These are phyloP conservation scores for Symbiotaphrina buchneri DNA, from an alignment of 495 filamentous ascomycete genomes.

Conservation along the genomic window DNA sequence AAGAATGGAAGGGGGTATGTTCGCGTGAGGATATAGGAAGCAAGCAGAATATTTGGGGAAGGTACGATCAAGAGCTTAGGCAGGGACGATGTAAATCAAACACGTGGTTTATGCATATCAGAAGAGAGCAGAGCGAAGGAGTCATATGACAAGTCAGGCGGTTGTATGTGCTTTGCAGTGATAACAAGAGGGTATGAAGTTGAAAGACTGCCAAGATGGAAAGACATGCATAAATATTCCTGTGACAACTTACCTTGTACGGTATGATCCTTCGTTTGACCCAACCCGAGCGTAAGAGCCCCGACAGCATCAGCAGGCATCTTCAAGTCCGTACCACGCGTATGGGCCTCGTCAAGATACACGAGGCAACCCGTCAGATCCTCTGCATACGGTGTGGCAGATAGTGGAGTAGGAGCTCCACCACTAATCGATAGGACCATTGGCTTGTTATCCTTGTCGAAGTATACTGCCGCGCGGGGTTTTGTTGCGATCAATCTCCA, in stretches of 20 bases:
- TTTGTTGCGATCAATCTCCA: conserved; percentile 9
- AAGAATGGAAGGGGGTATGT: too few relatives aligned
- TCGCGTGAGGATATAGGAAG: too few relatives aligned
- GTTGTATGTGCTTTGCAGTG: too few relatives aligned
- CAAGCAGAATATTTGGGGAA: too few relatives aligned
- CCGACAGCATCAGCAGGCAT: conserved; percentile 35
- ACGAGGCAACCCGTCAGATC: conserved; percentile 41
- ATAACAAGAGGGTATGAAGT: too few relatives aligned
- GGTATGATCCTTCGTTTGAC: conserved; percentile 46
- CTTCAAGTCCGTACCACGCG: conserved; percentile 49
- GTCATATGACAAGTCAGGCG: too few relatives aligned
- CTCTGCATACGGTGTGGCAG: conserved; percentile 33
- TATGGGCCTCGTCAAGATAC: conserved; percentile 57
- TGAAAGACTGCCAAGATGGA: too few relatives aligned
- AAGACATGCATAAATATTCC: too few relatives aligned
- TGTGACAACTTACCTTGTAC: conserved; percentile 50
- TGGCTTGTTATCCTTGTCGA: conserved; percentile 20
- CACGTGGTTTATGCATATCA: too few relatives aligned
- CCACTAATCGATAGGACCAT: conserved; percentile 23
- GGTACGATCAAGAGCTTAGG: too few relatives aligned
- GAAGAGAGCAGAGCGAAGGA: too few relatives aligned
- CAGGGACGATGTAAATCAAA: too few relatives aligned
- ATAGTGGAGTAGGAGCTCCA: conserved; percentile 22
- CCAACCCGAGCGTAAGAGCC: conserved; percentile 44
- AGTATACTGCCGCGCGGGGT: conserved; percentile 22